Conservation (phyloP, 169 alveolate genomes). For the Ichthyophthirius multifiliis region DNA sequence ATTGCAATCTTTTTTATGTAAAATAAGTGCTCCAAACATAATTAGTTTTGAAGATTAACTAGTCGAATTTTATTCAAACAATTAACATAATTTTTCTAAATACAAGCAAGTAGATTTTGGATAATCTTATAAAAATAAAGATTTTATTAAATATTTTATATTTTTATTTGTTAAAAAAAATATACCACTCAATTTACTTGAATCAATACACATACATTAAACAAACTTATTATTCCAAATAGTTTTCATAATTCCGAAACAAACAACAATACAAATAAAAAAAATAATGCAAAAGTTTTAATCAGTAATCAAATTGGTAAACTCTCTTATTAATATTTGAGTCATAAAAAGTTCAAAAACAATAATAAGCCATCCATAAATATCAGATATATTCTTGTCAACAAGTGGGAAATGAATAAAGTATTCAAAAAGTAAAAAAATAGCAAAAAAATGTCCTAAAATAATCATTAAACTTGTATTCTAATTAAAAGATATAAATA, state of each 20-base stretch:
- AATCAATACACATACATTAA: neutral
- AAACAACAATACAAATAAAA: neutral
- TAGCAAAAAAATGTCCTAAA: neutral
- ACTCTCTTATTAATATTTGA: neutral
- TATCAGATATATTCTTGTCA: conserved; percentile 1
- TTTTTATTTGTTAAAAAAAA: neutral
- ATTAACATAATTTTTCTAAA: neutral
- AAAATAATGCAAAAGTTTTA: neutral
- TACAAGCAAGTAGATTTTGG: neutral
- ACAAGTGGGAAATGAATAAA: neutral
- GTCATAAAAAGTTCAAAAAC: neutral
- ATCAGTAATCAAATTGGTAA: neutral
- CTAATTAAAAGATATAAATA: neutral
- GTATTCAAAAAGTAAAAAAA: neutral
- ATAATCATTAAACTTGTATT: neutral
- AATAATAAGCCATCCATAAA: neutral
- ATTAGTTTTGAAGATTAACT: neutral
- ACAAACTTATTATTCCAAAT: neutral
- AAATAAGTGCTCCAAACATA: neutral
- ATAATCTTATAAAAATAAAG: neutral
- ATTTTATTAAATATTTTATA: neutral
- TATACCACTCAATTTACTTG: neutral
- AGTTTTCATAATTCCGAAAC: neutral
- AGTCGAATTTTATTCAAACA: neutral
- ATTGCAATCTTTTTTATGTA: neutral